Conservation (phyloP, 1,139 yeast genomes). For the Yamadazyma songkhlaensis region DNA sequence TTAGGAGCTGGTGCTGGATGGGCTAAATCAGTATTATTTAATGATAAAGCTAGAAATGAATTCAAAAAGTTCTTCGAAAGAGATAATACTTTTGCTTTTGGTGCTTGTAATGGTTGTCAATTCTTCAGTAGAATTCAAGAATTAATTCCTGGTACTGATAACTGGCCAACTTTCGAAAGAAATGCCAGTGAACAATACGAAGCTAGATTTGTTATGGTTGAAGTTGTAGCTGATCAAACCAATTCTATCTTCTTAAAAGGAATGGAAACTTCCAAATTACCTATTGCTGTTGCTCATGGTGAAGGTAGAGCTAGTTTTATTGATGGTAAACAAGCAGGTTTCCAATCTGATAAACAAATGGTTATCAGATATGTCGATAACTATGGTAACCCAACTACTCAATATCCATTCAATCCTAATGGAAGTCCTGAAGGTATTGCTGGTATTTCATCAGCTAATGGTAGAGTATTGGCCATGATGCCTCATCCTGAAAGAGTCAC, state of each 20-base stretch:
- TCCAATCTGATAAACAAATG: slow-evolving; percentile 47
- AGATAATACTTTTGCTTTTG: slow-evolving; percentile 93
- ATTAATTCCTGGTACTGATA: slow-evolving; percentile 90
- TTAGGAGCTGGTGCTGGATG: slow-evolving; percentile 99
- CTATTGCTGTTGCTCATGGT: slow-evolving; percentile 98
- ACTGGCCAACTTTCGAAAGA: slow-evolving; percentile 97
- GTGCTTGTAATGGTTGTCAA: slow-evolving; percentile 99
- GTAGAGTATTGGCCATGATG: slow-evolving; percentile 98
- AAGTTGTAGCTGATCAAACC: slow-evolving; percentile 51
- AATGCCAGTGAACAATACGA: slow-evolving; percentile 94
- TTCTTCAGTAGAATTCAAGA: slow-evolving; percentile 85
- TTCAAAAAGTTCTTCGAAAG: slow-evolving; percentile 83
- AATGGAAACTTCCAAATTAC: slow-evolving; percentile 89
- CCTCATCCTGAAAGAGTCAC: slow-evolving; percentile 98
- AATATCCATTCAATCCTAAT: slow-evolving; percentile 93
- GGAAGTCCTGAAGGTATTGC: slow-evolving; percentile 94
- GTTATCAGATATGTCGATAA: slow-evolving; percentile 85
- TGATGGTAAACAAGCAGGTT: slow-evolving; percentile 37
- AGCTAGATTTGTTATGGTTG: slow-evolving; percentile 91
- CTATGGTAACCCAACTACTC: slow-evolving; percentile 78
- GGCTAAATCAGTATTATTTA: slow-evolving; percentile 96
- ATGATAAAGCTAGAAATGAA: slow-evolving; percentile 71
- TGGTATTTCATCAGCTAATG: slow-evolving; percentile 86
- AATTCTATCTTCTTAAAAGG: slow-evolving; percentile 78
- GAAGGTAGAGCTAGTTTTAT: slow-evolving; percentile 89